Percentiles rank a stretch among this genome's conserved stretches.
Evolutionary conservation across 1,139 yeast species (phyloP).

Genomic region (Blastobotrys serpentis): DNA sequence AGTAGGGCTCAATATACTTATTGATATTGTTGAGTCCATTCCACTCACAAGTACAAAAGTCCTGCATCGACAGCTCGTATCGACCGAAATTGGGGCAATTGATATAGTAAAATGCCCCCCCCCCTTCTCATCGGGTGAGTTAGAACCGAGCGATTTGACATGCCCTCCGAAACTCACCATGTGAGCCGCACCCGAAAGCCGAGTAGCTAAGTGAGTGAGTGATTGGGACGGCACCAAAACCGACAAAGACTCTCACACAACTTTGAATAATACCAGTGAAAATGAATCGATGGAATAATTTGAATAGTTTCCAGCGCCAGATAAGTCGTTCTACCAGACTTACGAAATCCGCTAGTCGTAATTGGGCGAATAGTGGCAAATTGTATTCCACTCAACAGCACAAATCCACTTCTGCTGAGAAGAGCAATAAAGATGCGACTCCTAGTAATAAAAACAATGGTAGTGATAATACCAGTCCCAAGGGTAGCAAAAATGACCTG

Average conservation of each 20-base stretch:
- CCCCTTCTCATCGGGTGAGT: too few species aligned
- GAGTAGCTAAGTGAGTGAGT: too few species aligned
- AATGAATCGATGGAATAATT: background rate
- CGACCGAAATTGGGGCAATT: too few species aligned
- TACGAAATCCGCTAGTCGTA: background rate
- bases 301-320: background rate
- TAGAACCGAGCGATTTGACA: too few species aligned
- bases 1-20: too few species aligned
- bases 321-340: background rate
- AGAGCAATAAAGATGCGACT: background rate
- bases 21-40: too few species aligned
- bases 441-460: background rate
- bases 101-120: too few species aligned
- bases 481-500: background rate
- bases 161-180: too few species aligned
- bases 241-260: background rate
- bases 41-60: too few species aligned
- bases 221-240: background rate
- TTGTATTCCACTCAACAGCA: conserved; percentile 1
- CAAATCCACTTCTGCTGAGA: background rate
- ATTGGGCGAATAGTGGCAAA: background rate
- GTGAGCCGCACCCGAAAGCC: conserved; percentile 2
- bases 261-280: background rate
- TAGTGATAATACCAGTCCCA: background rate
- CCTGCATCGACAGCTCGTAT: too few species aligned